Base-by-base conservation (phyloP, 768 basidiomycete species). In the Kwoniella sp. region DNA sequence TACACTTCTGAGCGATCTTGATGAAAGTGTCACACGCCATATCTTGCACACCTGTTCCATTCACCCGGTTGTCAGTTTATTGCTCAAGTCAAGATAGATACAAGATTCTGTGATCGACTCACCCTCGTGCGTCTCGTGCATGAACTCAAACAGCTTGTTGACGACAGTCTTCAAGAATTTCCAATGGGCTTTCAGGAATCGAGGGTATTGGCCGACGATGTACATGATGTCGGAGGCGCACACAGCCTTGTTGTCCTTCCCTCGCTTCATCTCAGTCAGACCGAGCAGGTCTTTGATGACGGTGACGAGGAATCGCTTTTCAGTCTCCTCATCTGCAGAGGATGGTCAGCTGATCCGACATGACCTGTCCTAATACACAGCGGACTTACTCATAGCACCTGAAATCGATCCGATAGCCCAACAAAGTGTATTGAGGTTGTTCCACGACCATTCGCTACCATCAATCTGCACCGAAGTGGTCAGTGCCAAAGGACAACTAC, bases 1-100 rank as follows among this genome's bases (percentile, higher is more conserved):
- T 86, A 80, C 94, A 98, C 81, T 98, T 99, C 81, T 99, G 96
- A 25, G 96, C 93, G 73, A 99, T 99, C 83, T 98, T 99, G 84
- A 99, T 98, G 82, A 99, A 99, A 0, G 96, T 99, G 80, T 99
- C 96, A 82, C 96, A 99, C 52, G 96, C 96, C 96, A 99, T 99
- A 83, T 99, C 96, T 81, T 99, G 96, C 12, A 99, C 96, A 83
- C 94, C 92, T 91, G 71, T 47, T 17, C 45, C 26, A 55, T 71
- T 13, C 22, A 25, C 47, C 17, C 5, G 58, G 31, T 65, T 55
- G 28, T 13, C 30, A 45, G 41, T 20, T 8, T 37, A 5, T 37
- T 23, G 15, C 41, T 50, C 9, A n/a, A 17, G 29, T 34, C 23
- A 5, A 3, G 23, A 38, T 25, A 9, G 17, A 26, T 25, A 38